Base-by-base conservation (phyloP, 352 stramenopile species). In the Thalassiosira livingstoniorum region DNA sequence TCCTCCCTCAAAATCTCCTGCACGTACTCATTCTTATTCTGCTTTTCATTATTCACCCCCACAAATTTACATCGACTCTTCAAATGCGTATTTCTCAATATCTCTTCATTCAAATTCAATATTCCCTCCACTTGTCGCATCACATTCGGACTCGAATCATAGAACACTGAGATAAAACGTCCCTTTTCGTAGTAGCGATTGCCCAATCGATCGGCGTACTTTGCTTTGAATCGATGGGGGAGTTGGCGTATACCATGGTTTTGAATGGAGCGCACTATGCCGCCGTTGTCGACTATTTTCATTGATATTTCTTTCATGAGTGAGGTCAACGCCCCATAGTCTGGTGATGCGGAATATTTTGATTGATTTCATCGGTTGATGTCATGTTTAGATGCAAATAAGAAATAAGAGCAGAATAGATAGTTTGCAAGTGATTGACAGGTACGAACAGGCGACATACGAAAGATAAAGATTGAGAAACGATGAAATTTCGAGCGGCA, bases 171-270 rank as follows among this genome's bases (percentile, higher is more conserved):
- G 54, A 94, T 85, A 69, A 93, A 94, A 23, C 90, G 77, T 69
- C 90, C 90, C 69, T 92, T 87, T 75, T 93, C 78, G 60, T 88
- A 94, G 72, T 93, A 93, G 32, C 90, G 80, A 85, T 92, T 87
- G 31, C 89, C 88, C 3, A 89, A 84, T 25, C 75, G 72, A 75
- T 94, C 90, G 2, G 90, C 65, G 74, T 93, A 90, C 65, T 89
- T 91, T 32, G 90, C 85, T 61, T 92, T 87, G 53, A 94, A 92
- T 18, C 89, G 74, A 81, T 93, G 86, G 34, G 90, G 90, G 4
- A 94, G 83, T 75, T 91, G 83, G n/a, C 90, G 83, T 66, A 94
- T 84, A 13, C 90, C 90, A 75, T 94, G 90, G 75, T 94, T 94
- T 80, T 91, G 87, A 72, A 94, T 90, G 45, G 75, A 86, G 0